Evolutionary conservation across 441 rosid genomes (phyloP), one percentile per base, ranked within the genome.

Genomic region (Dalechampia spathulata): DNA sequence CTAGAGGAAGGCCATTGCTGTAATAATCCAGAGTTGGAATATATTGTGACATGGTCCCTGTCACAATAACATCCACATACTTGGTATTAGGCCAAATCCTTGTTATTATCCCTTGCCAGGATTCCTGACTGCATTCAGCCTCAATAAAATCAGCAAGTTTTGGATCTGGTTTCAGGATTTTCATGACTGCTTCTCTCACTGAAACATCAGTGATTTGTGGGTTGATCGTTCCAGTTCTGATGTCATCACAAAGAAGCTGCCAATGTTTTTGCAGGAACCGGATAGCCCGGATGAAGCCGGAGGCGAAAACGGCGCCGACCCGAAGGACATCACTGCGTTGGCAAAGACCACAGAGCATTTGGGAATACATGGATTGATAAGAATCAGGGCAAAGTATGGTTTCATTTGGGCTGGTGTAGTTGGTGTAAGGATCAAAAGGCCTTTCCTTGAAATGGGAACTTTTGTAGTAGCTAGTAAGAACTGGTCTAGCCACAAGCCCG

Each of bases 351-450:
- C 98, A 92, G 50, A 92, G 96, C 78, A 92, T 56, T 61, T 92
- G 99, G 55, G 97, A 82, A 65, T 92, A 93, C 99, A 88, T 92
- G 57, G 94, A 84, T 62, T 93, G 97, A 83, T 87, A 86, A 40
- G 97, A 82, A 65, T 93, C 96, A 12, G 88, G 78, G 71, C 97
- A 93, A 48, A 93, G 88, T 71, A 93, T 87, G 75, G 97, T 73
- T 62, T 93, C 83, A 69, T 93, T 87, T 17, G 97, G 99, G 86
- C 95, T 85, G 2, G 99, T 93, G 92, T 93, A 93, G 86, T 83
- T 80, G 22, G 90, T 89, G 75, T 83, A 87, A 47, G 97, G 97
- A 50, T 89, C 97, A 68, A 48, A 87, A 20, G 92, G 95, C 55
- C 99, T 75, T 10, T 85, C 50, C 61, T 82, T 82, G 68, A 93